phyloP scores from a whole-genome alignment of 495 filamentous ascomycete genomes.

The Diplogelasinospora grovesii region DNA sequence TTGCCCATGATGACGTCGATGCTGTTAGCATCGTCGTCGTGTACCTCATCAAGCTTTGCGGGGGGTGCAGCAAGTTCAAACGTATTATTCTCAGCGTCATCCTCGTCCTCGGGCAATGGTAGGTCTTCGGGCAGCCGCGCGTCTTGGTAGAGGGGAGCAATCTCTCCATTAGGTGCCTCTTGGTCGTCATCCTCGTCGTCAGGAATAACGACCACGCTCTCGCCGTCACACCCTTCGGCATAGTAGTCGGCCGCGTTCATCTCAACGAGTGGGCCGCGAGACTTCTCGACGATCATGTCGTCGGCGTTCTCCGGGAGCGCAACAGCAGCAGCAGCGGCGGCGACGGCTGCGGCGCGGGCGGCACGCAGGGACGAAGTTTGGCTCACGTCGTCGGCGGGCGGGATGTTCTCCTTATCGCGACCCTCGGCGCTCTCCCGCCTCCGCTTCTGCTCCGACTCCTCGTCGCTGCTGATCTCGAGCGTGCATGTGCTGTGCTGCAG shows the following conservation, averaged over 20 bases:
- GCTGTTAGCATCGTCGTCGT: constrained; percentile 18
- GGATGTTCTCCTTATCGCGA: constrained; percentile 88
- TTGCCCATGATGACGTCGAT: constrained; percentile 46
- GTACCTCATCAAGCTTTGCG: constrained; percentile 21
- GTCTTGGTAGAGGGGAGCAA: too few species aligned
- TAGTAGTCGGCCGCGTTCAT: constrained; percentile 69
- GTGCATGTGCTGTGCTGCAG: constrained; percentile 84
- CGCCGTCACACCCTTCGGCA: constrained; percentile 56
- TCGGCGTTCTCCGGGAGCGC: constrained; percentile 15
- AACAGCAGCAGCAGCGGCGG: constrained; percentile 3
- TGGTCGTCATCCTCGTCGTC: constrained; percentile 48
- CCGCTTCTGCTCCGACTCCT: constrained; percentile 48
- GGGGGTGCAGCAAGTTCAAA: constrained; percentile 30
- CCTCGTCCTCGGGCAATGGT: constrained; percentile 15
- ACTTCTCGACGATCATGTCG: constrained; percentile 43
- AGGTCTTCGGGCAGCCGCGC: too few species aligned
- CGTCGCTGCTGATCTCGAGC: constrained; percentile 74
- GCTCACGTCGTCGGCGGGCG: constrained; percentile 55
- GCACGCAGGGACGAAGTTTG: constrained; percentile 38
- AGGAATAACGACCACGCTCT: constrained; percentile 51
- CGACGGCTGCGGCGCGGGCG: constrained; percentile 13
- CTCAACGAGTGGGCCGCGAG: constrained; percentile 63
- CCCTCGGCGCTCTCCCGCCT: constrained; percentile 50
- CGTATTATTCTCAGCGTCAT: constrained; percentile 1
- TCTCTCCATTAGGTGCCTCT: too few species aligned